Base-by-base conservation (phyloP, 1,139 yeast genomes). In the Kurtzmaniella quercitrusa region DNA sequence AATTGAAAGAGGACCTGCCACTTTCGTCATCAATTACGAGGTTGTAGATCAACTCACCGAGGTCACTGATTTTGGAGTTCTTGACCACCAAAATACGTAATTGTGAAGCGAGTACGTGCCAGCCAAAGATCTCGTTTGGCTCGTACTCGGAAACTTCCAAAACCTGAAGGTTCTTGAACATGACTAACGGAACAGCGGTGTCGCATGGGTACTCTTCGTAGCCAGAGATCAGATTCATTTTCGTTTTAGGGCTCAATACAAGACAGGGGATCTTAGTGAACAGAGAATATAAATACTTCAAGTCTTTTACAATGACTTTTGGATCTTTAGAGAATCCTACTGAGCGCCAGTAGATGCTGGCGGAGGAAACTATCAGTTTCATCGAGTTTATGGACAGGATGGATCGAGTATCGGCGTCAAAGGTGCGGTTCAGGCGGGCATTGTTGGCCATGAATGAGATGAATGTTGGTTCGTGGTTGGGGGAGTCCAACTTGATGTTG, bases 141-240 rank as follows among this genome's bases (percentile, higher is more conserved):
- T 80, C 85, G 50, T 80, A 69, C 47, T 80, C 84, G 36, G 70
- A 63, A 3, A 82, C 60, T 55, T 82, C 88, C 42, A 82, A 64
- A 18, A 81, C 85, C 45, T 81, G 80, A 38, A 82, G 60, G 55
- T 81, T 82, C 50, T 79, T 80, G 57, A 82, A 82, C 63, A 79
- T 71, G 41, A 65, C 65, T 14, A 82, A 57, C 1, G 88, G 88
- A 6, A 83, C 82, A 2, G 85, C 75, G 1, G 87, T 81, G 54
- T 82, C 88, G 56, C 84, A 81, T 1, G 88, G 88, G 53, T 77
- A 82, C 56, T 82, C 88, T 56, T 82, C 87, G 56, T 80, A 82
- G 2, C 82, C 81, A 41, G 68, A 69, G 33, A 82, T 81, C 41
- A 77, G 64, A 50, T 68, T 73, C 18, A 82, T 73, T 48, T 78